phyloP scores from a whole-genome alignment of 1,284 basidiomycete species.

The Ustilago esculenta region DNA sequence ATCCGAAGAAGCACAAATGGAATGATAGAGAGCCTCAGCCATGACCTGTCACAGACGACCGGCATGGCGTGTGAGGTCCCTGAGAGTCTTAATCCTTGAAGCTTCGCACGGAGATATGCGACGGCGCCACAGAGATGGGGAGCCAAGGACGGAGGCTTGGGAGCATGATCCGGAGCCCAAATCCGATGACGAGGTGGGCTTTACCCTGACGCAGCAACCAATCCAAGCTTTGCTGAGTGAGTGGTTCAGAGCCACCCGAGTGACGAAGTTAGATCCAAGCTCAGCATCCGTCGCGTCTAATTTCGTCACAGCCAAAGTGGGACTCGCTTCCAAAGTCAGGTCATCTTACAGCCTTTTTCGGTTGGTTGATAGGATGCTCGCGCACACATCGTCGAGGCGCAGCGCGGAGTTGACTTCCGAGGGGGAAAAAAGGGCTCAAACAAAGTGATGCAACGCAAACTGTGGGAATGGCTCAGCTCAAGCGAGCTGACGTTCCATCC shows the following conservation, averaged over 20 bases:
- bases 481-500: not conserved
- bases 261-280: not conserved
- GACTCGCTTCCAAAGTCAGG: slow-evolving; percentile 27
- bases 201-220: not conserved
- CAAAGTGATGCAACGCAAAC: not conserved
- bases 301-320: slow-evolving; percentile 8
- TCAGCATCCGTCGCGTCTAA: slow-evolving; percentile 11
- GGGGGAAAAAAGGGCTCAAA: not conserved
- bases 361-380: no score
- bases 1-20: no score
- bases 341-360: slow-evolving; percentile 17
- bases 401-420: slow-evolving; percentile 15
- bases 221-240: not conserved
- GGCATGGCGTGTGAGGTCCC: no score
- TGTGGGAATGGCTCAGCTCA: slow-evolving; percentile 3
- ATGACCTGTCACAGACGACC: no score
- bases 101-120: no score
- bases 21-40: no score
- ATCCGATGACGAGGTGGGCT: slow-evolving; percentile 17
- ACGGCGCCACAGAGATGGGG: no score
- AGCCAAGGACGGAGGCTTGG: no score
- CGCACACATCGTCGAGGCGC: slow-evolving; percentile 25
- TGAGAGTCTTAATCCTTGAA: no score
- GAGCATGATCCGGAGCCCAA: not conserved
- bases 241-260: not conserved